Base-by-base conservation (phyloP, 495 filamentous ascomycete species). In the Aspergillus affinis region DNA sequence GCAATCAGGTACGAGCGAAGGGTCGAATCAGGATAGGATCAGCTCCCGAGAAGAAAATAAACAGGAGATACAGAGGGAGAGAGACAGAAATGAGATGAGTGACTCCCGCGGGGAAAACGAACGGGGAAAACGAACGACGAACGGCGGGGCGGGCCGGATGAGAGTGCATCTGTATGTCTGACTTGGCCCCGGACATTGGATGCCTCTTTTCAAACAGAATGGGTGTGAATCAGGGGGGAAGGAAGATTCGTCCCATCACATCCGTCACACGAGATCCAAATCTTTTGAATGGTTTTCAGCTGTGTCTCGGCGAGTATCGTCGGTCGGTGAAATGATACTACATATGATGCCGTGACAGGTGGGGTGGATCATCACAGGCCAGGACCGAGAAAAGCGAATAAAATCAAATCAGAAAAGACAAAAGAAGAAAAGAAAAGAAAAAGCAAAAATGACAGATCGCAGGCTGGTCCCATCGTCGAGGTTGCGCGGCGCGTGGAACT, bases 401-500 rank as follows among this genome's bases (percentile, higher is more conserved):
- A 52, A 30, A 20, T 17, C 9, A 32, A 52, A 19, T 15, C 2
- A 15, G 1, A 32, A 32, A 18, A n/a, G n/a, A 52, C 3, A 1
- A 12, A 32, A 32, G 7, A 32, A 32, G 30, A 32, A 26, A 32
- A 32, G 6, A 7, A 29, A 51, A 17, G 12, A 27, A 51, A 51
- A 51, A 27, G 49, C 21, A 27, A 29, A 51, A 19, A 52, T 17
- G 29, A 54, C 10, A 9, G 26, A 20, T 36, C 29, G 30, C 19
- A 32, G 45, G 36, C 30, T 54, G 7, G 32, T 44, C 52, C 52
- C 52, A n/a, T 21, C 9, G 44, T n/a, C 51, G 29, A 54, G 30
- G 30, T 30, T 29, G 36, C 44, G n/a, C 15, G 21, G 21, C 54
- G 54, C 54, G 54, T 56, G 54, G 44, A 56, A 48, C 47, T 56